Conservation (phyloP, 371 early-diverging fungal species). For the Amoeboaphelidium protococcarum region DNA sequence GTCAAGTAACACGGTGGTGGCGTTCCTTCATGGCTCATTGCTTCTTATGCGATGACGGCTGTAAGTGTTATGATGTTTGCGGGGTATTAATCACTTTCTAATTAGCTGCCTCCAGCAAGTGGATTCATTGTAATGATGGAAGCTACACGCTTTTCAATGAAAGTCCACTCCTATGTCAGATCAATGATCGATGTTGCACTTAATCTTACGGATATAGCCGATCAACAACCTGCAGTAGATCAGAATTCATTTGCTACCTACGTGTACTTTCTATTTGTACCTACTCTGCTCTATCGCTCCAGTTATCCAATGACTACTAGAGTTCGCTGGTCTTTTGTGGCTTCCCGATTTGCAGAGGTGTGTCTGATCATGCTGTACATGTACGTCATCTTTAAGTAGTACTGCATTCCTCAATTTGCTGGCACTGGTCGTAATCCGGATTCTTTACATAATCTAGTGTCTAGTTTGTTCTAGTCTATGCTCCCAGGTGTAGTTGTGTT, state of each 20-base stretch:
- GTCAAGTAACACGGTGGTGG: conserved; percentile 2
- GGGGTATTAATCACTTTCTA: not conserved
- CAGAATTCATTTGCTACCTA: not conserved
- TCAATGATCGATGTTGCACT: not conserved
- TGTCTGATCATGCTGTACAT: conserved; percentile 4
- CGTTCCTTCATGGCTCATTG: conserved; percentile 2
- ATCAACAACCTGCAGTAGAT: conserved; percentile 1
- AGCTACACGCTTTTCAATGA: conserved; percentile 5
- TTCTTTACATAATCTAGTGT: conserved; percentile 4
- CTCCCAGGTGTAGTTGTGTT: conserved; percentile 5
- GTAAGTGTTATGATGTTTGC: conserved; percentile 2
- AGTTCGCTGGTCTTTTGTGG: conserved; percentile 6
- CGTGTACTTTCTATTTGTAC: conserved; percentile 4
- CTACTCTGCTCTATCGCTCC: conserved; percentile 5
- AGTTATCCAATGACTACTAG: conserved; percentile 6
- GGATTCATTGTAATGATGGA: conserved; percentile 8
- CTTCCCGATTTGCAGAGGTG: conserved; percentile 2
- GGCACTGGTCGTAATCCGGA: conserved; percentile 4
- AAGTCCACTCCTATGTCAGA: conserved; percentile 5
- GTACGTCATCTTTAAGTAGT: conserved; percentile 4
- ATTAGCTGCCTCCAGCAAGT: conserved; percentile 1
- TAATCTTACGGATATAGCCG: conserved; percentile 1
- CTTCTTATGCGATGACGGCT: conserved; percentile 2
- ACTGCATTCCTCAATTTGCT: conserved; percentile 5
- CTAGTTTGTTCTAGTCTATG: not conserved